phyloP scores from a whole-genome alignment of 2,329 filamentous ascomycete species.

The Gremmenia infestans region DNA sequence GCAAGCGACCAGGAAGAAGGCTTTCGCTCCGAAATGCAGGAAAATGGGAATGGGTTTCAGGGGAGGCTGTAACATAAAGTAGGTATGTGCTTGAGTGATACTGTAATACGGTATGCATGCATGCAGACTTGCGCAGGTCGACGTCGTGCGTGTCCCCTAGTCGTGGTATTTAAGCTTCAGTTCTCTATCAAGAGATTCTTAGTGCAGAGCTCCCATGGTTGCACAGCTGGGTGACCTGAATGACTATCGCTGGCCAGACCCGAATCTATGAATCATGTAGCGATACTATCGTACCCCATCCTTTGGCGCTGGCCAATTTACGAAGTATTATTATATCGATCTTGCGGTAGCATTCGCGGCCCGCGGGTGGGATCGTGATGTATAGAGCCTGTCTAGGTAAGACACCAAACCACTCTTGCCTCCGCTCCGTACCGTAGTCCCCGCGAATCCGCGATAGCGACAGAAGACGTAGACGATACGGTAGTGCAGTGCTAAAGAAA shows the following conservation, averaged over 20 bases:
- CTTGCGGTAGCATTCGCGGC: constrained; percentile 6
- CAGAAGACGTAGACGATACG: not conserved
- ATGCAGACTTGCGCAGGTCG: too few relatives aligned
- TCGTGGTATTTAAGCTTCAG: constrained; percentile 13
- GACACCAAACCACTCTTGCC: too few relatives aligned
- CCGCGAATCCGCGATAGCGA: not conserved
- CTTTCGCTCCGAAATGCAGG: constrained; percentile 18
- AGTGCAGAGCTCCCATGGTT: not conserved
- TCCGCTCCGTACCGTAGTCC: too few relatives aligned
- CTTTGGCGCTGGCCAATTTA: too few relatives aligned
- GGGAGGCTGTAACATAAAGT: constrained; percentile 6
- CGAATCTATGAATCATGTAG: too few relatives aligned
- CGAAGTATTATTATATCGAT: constrained; percentile 8
- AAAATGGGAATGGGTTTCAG: constrained; percentile 8
- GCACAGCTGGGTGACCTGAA: too few relatives aligned
- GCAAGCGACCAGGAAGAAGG: not conserved
- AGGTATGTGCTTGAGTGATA: not conserved
- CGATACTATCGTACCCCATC: too few relatives aligned
- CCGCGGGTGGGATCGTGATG: constrained; percentile 12
- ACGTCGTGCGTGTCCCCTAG: constrained; percentile 7
- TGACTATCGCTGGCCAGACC: too few relatives aligned
- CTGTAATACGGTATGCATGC: too few relatives aligned
- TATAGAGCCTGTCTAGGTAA: not conserved
- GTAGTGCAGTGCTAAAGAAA: not conserved
- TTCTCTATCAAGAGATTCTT: not conserved